phyloP scores from a whole-genome alignment of 164 flowering plant genomes.

The Aristolochia fimbriata region DNA sequence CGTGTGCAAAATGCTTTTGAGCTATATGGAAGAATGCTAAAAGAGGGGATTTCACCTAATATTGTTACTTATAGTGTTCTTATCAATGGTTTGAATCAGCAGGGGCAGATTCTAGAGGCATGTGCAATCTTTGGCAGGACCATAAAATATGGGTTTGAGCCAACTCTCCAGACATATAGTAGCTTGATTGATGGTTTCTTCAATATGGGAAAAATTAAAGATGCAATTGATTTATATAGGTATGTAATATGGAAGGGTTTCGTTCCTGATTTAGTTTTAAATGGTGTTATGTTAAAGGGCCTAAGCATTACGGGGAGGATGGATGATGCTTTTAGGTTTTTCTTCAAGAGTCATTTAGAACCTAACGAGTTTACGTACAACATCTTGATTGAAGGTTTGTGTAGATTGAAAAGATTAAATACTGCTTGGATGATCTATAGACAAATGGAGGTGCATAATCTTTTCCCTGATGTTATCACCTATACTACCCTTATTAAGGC shows the following conservation, averaged over 20 bases:
- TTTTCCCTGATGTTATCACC: slow-evolving; percentile 35
- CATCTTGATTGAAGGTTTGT: slow-evolving; percentile 40
- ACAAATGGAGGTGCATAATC: slow-evolving; percentile 14
- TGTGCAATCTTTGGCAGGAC: slow-evolving; percentile 30
- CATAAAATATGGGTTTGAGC: slow-evolving; percentile 32
- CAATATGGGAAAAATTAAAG: slow-evolving; percentile 27
- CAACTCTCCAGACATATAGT: slow-evolving; percentile 28
- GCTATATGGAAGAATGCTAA: slow-evolving; percentile 26
- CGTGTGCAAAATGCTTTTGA: slow-evolving; percentile 24
- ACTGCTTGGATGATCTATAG: slow-evolving; percentile 24
- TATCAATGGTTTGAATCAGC: slow-evolving; percentile 30
- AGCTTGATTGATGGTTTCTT: slow-evolving; percentile 38
- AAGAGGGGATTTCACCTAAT: slow-evolving; percentile 31
- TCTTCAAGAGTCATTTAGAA: slow-evolving; percentile 21
- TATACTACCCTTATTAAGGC: slow-evolving; percentile 28
- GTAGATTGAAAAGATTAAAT: slow-evolving; percentile 17
- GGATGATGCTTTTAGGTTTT: slow-evolving; percentile 35
- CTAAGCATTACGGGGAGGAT: slow-evolving; percentile 33
- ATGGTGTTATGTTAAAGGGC: slow-evolving; percentile 30
- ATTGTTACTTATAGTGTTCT: slow-evolving; percentile 36
- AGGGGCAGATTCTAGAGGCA: slow-evolving; percentile 27
- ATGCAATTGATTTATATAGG: slow-evolving; percentile 22
- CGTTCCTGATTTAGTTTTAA: slow-evolving; percentile 28
- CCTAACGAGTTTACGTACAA: slow-evolving; percentile 30
- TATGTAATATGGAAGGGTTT: slow-evolving; percentile 23